Evolutionary conservation across 208 protist genomes (phyloP).

Genomic region (Naegleria gruberi): DNA sequence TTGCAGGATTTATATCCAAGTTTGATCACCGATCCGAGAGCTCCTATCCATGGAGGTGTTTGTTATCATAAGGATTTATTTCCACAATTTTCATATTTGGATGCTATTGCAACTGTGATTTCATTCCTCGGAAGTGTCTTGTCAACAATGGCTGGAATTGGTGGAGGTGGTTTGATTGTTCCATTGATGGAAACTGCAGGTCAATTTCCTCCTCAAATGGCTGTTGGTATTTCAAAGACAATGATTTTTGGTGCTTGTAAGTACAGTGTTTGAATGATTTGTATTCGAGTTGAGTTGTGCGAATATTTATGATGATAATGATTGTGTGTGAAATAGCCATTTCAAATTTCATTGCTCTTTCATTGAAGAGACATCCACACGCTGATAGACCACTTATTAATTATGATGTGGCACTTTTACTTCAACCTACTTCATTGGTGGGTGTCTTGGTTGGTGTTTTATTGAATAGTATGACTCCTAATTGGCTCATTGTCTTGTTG

Average conservation of each 20-base stretch:
- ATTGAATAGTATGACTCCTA: slow-evolving; percentile 15
- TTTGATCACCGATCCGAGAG: neutral
- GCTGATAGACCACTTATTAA: neutral
- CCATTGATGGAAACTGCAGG: neutral
- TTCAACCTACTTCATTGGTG: neutral
- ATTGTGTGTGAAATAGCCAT: neutral
- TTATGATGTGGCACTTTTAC: neutral
- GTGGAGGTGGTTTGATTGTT: slow-evolving; percentile 7
- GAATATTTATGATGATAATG: too few species aligned
- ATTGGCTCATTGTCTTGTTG: slow-evolving; percentile 5
- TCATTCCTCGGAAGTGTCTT: neutral
- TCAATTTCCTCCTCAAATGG: neutral
- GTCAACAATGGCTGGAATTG: neutral
- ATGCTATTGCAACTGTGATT: neutral
- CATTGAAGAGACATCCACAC: neutral
- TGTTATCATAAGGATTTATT: slow-evolving; percentile 6
- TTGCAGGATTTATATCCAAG: neutral
- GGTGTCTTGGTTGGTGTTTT: slow-evolving; percentile 8
- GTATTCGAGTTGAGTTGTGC: too few species aligned
- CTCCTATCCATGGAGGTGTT: neutral
- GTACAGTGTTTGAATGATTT: neutral
- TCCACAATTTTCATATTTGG: neutral
- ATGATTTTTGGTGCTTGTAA: slow-evolving; percentile 15
- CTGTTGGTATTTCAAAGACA: neutral
- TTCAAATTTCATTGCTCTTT: neutral